Conservation (phyloP, 176 grass and related monocot species). For the Phoenix roebelenii region DNA sequence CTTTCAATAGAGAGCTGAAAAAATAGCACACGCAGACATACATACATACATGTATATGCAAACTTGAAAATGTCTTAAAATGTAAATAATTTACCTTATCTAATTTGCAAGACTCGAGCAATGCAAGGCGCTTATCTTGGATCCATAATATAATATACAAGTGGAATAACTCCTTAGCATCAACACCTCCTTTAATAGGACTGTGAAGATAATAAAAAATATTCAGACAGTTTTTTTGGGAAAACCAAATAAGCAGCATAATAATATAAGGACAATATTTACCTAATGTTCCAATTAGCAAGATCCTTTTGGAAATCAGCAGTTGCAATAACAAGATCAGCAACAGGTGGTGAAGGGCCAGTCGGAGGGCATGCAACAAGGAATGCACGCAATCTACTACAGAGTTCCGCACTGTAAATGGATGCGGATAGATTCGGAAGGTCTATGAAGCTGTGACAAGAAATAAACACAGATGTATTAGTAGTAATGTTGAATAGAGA, state of each 20-base stretch:
- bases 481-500: neutral
- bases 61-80: too few relatives aligned
- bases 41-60: too few relatives aligned
- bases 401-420: constrained; percentile 81
- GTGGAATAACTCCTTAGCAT: constrained; percentile 98
- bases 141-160: constrained; percentile 96
- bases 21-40: too few relatives aligned
- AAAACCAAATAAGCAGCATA: neutral
- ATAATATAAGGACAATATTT: constrained; percentile 18
- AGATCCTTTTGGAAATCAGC: constrained; percentile 96
- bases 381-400: constrained; percentile 73
- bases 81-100: constrained; percentile 50
- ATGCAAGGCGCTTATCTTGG: constrained; percentile 76
- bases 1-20: too few relatives aligned
- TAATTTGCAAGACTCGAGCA: constrained; percentile 81
- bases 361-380: constrained; percentile 83
- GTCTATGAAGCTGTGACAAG: constrained; percentile 67
- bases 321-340: constrained; percentile 86
- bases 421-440: constrained; percentile 71
- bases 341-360: constrained; percentile 74
- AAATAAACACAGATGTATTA: constrained; percentile 11
- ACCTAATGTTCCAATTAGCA: constrained; percentile 91
- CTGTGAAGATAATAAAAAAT: constrained; percentile 32
- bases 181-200: constrained; percentile 74
- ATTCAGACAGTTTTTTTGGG: neutral